phyloP scores from a whole-genome alignment of 2,329 filamentous ascomycete species.

The Claviceps monticola region DNA sequence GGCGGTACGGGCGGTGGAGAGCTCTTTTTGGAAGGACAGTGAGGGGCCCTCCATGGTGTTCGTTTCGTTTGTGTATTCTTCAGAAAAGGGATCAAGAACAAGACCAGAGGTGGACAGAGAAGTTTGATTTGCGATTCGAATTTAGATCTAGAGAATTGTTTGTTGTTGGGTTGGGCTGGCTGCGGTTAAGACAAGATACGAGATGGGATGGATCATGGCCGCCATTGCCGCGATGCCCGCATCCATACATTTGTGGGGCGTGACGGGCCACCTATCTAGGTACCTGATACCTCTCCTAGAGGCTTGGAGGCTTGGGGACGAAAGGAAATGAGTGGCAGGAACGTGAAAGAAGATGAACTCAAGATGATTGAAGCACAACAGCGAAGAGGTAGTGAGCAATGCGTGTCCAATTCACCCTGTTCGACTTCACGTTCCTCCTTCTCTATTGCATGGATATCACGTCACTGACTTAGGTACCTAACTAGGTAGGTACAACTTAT shows the following conservation, averaged over 20 bases:
- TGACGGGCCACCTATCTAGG: not conserved
- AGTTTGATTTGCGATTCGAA: too few species aligned
- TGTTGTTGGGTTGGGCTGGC: too few species aligned
- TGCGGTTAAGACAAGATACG: too few species aligned
- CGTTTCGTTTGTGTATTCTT: too few species aligned
- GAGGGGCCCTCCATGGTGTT: not conserved
- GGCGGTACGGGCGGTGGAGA: constrained; percentile 24
- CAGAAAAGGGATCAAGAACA: not conserved
- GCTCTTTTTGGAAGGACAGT: constrained; percentile 13
- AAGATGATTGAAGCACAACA: too few species aligned
- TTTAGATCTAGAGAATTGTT: too few species aligned
- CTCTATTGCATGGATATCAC: too few species aligned
- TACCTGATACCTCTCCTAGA: not conserved
- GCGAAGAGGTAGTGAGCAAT: too few species aligned
- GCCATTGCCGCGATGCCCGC: too few species aligned
- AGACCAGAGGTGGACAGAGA: not conserved
- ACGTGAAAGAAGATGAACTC: not conserved
- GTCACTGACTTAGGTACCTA: too few species aligned
- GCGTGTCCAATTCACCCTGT: not conserved
- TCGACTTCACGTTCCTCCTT: not conserved
- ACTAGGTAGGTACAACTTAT: too few species aligned
- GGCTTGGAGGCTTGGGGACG: not conserved
- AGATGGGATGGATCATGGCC: too few species aligned
- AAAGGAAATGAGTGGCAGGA: not conserved
- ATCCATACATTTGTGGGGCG: not conserved